Base-by-base conservation (phyloP, 208 protist species). In the Trypanosoma grayi region DNA sequence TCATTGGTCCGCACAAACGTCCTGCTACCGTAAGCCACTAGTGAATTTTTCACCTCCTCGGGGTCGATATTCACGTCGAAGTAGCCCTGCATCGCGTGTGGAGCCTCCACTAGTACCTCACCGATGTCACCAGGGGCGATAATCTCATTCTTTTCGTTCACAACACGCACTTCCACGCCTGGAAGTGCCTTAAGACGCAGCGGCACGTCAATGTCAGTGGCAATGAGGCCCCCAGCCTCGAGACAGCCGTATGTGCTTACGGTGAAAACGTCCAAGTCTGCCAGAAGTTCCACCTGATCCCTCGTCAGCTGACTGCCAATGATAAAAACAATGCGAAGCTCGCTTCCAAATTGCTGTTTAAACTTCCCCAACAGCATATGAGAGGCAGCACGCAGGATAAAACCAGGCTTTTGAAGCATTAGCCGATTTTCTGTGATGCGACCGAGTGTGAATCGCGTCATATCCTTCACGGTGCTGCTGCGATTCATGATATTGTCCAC, bases 141-240 rank as follows among this genome's bases (percentile, higher is more conserved):
- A 60, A 95, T 93, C 64, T 95, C 90, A 60, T 93, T 93, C 41
- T 84, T 87, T n/a, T 92, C 84, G 68, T 95, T 95, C 45, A 95
- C 85, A 30, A 93, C 73, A 57, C 90, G 90, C 52, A 95, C 79
- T 72, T 95, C 90, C 2, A 95, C 73, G 47, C 86, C 90, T 51
- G 90, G 90, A 22, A 95, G 75, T 1, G 84, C 83, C 61, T 89
- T 95, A 16, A 95, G 70, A n/a, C 86, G 85, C 57, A 86, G 79
- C 27, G 90, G 90, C 44, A 95, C 90, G 55, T 95, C 90, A 58
- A 95, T 75, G 55, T 95, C 90, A 14, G 85, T 95, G 36, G 90
- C 86, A 25, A 95, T 75, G 14, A 95, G 47, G 36, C 90, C 90
- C 45, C 90, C 90, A 22, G 86, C 90, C 67, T 95, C 90, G 48